These are phyloP conservation scores for Pseudocercospora macadamiae DNA, from an alignment of 2,329 filamentous ascomycete genomes.

Conservation along the genomic window DNA sequence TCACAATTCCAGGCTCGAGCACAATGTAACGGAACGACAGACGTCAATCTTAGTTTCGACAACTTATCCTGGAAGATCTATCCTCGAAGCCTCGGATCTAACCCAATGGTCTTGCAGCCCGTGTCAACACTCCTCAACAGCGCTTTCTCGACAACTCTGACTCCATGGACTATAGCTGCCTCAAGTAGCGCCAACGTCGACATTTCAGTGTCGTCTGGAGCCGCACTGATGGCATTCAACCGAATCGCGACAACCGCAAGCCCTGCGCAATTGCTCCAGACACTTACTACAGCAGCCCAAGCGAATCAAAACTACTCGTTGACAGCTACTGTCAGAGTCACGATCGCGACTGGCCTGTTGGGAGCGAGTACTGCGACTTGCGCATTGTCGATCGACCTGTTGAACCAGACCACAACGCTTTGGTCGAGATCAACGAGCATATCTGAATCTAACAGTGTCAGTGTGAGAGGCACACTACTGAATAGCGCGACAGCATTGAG, in stretches of 20 bases:
- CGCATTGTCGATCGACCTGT: not conserved
- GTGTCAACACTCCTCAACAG: not conserved
- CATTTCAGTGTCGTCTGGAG: not conserved
- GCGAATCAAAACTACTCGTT: not conserved
- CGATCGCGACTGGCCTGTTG: not conserved
- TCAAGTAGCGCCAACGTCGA: not conserved
- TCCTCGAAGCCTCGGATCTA: not conserved
- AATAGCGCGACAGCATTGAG: not conserved
- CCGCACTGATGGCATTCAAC: not conserved
- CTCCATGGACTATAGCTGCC: not conserved
- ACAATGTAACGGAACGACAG: constrained; percentile 3
- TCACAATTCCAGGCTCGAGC: constrained; percentile 1
- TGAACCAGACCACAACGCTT: not conserved
- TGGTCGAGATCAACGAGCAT: not conserved
- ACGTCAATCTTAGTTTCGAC: constrained; percentile 4
- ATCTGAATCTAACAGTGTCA: not conserved
- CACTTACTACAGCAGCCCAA: not conserved
- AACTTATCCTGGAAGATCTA: constrained; percentile 3
- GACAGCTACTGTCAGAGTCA: not conserved
- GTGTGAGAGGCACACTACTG: not conserved
- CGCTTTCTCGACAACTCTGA: not conserved
- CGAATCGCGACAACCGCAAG: not conserved
- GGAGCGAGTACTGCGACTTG: not conserved
- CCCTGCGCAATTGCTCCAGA: not conserved
- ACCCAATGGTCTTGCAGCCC: not conserved